Evolutionary conservation across 192 early-diverging fungal species (phyloP).

Genomic region (Backusella parvicylindrica): DNA sequence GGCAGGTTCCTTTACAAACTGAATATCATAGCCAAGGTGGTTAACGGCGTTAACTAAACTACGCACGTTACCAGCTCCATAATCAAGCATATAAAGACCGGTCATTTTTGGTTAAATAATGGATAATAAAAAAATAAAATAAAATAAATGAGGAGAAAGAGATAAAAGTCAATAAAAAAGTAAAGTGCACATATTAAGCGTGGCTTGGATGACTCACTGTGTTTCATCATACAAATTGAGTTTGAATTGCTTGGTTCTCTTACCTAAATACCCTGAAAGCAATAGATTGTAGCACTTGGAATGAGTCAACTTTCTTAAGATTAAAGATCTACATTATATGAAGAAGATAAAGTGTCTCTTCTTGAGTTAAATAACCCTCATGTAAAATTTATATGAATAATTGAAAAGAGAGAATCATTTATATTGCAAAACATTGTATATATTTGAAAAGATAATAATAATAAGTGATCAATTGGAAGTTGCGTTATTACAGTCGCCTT

Average conservation of each 20-base stretch:
- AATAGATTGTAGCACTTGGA: neutral
- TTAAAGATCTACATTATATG: too few relatives aligned
- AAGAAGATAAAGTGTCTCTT: too few relatives aligned
- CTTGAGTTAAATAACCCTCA: too few relatives aligned
- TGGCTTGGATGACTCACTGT: conserved; percentile 13
- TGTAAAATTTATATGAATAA: too few relatives aligned
- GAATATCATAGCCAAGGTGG: conserved; percentile 83
- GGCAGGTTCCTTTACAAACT: conserved; percentile 62
- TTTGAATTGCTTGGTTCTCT: neutral
- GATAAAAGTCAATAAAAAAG: neutral
- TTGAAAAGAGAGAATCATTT: too few relatives aligned
- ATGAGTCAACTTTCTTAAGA: neutral
- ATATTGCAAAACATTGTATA: too few relatives aligned
- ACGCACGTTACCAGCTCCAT: conserved; percentile 99
- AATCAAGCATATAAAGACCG: conserved; percentile 86
- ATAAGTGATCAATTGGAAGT: too few relatives aligned
- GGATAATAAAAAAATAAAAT: neutral
- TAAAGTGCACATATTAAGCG: neutral
- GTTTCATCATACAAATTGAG: neutral
- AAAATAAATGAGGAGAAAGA: neutral
- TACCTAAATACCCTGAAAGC: neutral
- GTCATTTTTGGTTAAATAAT: conserved; percentile 37
- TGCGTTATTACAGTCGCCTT: too few relatives aligned
- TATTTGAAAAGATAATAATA: too few relatives aligned
- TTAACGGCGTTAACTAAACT: conserved; percentile 93